Evolutionary conservation across 768 basidiomycete genomes (phyloP), one percentile per base, ranked within the genome.

Genomic region (Mycena metata): DNA sequence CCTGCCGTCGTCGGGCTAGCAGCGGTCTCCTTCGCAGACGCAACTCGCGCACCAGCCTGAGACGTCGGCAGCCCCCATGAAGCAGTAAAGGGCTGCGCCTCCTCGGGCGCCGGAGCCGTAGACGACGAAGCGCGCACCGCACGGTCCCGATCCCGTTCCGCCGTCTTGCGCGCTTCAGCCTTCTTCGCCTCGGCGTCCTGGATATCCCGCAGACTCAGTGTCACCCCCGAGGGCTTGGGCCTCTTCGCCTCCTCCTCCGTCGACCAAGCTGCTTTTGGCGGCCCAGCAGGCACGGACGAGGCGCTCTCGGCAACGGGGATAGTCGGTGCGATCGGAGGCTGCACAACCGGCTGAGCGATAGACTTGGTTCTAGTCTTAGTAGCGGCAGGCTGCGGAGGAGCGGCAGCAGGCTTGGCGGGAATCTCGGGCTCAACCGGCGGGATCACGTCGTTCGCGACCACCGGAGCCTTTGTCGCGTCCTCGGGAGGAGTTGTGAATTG

Each of bases 131-230:
- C 80, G 47, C 90, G 89, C 55, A 86, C 83, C 42, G 83, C 79
- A 39, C 88, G 86, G 66, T 93, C 91, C 49, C 87, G 87, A 70
- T 94, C 91, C 70, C 90, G 88, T 70, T 95, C 91, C 21, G 87
- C 89, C 24, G 84, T 85, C 77, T 93, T 96, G 47, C 92, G 88
- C 13, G 86, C 89, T 73, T 95, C 96, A 2, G 88, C 84, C 74
- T 90, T 91, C 80, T 89, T 95, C 10, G 88, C 89, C 79, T 99
- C 98, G 3, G 92, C 90, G 72, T 98, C 96, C 78, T 99, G 98
- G 51, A 99, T 99, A 64, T 99, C 96, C 62, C 96, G 91, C 42
- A 99, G 81, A 69, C 93, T 94, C 42, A 91, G 82, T 24, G 90
- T 80, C 6, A 80, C 73, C 17, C 78, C 78, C 16, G 80, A 74